Base-by-base conservation (phyloP, 1,284 basidiomycete genomes). In the Malassezia globosa region DNA sequence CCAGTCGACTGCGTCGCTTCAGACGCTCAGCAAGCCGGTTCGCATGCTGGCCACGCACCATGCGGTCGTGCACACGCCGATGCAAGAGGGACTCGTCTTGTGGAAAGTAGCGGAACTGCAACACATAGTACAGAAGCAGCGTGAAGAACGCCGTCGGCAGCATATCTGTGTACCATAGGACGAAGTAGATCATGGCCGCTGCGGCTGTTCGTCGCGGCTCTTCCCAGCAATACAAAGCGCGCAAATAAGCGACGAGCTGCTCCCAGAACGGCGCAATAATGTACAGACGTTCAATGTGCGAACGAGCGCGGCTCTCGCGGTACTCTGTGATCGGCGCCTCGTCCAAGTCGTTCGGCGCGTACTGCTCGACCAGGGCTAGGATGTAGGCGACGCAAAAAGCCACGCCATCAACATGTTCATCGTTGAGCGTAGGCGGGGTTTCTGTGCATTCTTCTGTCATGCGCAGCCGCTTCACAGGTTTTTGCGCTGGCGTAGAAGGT, bases 211-310 rank as follows among this genome's bases (percentile, higher is more conserved):
- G 53, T 2, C 45, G 37, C 16, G 31, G 49, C 10, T 59, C 46
- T 14, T 61, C 54, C 60, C 60, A 62, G 8, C 56, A 33, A 37
- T 61, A 62, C 22, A 62, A 31, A 8, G 42, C 34, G 11, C 54
- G 59, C 10, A 59, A n/a, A 10, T 50, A 45, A 19, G 23, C 16
- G 4, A 42, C 56, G 11, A 71, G 58, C 49, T 64, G 58, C 42
- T 71, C 68, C 68, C 68, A 71, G 41, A 71, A 71, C 1, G 68
- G 68, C 5, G 68, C 68, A 41, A 70, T 71, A 23, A 68, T 58
- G 46, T 71, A 71, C 24, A 71, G 56, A 5, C 68, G 61, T 44
- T 68, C 66, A 18, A 71, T 41, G 38, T 71, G 68, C 13, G 63
- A 64, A 11, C 68, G 62, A 6, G 61, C 59, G 7, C 59, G 51